Percentiles rank a stretch among this genome's conserved stretches.
Evolutionary conservation across 345 rosid genomes (phyloP).

Genomic region (Citrus glauca): DNA sequence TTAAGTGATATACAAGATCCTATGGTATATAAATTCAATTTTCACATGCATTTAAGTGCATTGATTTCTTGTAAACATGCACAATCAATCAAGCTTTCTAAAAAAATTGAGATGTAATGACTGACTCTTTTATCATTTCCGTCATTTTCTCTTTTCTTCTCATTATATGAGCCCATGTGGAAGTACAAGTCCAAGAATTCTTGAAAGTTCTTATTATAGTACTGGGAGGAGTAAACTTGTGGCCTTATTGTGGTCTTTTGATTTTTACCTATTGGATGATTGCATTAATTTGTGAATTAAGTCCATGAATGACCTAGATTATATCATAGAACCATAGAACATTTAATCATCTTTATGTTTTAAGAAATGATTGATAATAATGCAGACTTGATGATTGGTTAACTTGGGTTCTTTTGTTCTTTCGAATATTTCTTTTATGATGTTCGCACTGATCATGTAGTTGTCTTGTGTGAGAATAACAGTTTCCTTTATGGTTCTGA

Average conservation of each 20-base stretch:
- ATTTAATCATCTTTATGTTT: background rate
- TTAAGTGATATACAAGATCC: slow-evolving; percentile 23
- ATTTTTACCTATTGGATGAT: background rate
- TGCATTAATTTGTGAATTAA: background rate
- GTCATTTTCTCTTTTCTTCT: background rate
- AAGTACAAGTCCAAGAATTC: background rate
- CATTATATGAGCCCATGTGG: background rate
- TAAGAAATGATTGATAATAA: background rate
- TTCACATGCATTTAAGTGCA: background rate
- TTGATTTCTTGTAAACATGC: slow-evolving; percentile 3
- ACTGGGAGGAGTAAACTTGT: background rate
- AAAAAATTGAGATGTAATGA: background rate
- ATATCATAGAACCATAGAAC: background rate
- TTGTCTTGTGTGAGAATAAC: background rate
- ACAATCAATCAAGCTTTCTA: background rate
- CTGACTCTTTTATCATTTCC: background rate
- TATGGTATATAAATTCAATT: slow-evolving; percentile 30
- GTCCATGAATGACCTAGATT: background rate
- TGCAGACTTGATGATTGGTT: slow-evolving; percentile 2
- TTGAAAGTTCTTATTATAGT: background rate
- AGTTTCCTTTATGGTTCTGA: background rate
- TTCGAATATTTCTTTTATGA: background rate
- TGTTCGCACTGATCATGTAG: background rate
- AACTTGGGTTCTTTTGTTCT: background rate
- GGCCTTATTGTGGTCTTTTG: background rate